These are phyloP conservation scores for Pseudocercospora macadamiae DNA, from an alignment of 2,329 filamentous ascomycete genomes.

Conservation along the genomic window DNA sequence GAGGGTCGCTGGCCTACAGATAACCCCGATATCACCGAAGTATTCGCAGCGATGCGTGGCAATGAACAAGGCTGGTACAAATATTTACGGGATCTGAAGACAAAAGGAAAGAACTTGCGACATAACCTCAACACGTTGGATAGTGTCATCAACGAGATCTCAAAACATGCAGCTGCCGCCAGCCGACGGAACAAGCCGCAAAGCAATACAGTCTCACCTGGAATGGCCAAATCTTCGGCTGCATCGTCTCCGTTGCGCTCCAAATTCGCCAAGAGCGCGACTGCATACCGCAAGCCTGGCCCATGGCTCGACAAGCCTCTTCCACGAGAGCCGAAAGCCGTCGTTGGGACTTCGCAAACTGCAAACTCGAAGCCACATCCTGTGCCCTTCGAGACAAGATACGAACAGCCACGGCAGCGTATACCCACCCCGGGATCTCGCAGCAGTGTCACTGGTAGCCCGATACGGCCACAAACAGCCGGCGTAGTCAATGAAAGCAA, in stretches of 20 bases:
- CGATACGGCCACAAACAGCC: slow-evolving; percentile 22
- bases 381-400: slow-evolving; percentile 26
- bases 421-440: slow-evolving; percentile 20
- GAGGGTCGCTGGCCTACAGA: slow-evolving; percentile 56
- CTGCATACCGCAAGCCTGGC: slow-evolving; percentile 16
- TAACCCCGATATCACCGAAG: slow-evolving; percentile 65
- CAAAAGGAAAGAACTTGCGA: slow-evolving; percentile 71
- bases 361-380: slow-evolving; percentile 28
- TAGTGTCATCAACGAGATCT: slow-evolving; percentile 81
- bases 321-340: slow-evolving; percentile 21
- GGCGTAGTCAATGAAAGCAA: too few relatives aligned
- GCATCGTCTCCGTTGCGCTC: slow-evolving; percentile 20
- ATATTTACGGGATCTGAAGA: slow-evolving; percentile 75
- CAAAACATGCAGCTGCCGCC: slow-evolving; percentile 79
- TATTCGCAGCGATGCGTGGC: slow-evolving; percentile 87
- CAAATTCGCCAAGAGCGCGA: slow-evolving; percentile 19
- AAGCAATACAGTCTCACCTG: slow-evolving; percentile 19
- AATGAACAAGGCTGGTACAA: slow-evolving; percentile 90
- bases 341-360: slow-evolving; percentile 9
- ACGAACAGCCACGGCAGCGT: slow-evolving; percentile 28
- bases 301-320: slow-evolving; percentile 29
- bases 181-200: slow-evolving; percentile 65
- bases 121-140: slow-evolving; percentile 71
- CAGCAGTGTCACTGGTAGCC: slow-evolving; percentile 10
- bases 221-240: slow-evolving; percentile 1